Evolutionary conservation across 139 green algal genomes (phyloP), one percentile per base, ranked within the genome.

Genomic region (Raphidocelis subcapitata): DNA sequence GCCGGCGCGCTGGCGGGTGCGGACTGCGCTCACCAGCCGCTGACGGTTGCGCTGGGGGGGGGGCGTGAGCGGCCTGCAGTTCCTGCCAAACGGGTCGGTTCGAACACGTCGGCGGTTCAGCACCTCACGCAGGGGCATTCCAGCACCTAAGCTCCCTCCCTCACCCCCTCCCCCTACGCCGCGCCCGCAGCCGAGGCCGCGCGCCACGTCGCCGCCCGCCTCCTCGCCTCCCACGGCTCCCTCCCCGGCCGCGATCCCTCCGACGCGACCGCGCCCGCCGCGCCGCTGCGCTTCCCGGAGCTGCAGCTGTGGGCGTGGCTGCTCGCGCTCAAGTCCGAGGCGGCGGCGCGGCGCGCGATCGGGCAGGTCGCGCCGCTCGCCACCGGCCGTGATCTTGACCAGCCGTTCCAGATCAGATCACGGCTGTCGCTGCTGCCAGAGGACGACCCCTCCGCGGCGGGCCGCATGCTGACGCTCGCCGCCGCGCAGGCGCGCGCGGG

Each of bases 361-460:
- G 63, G 37, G 1, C 72, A 79, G 67, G 65, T 83, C 66, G 77
- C 77, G 14, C 77, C 77, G 1, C 54, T 83, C 60, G 59, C 75
- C 28, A 72, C 59, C 21, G 56, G 28, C 18, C 51, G 60, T 0
- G 67, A 73, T 31, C 47, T 83, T 65, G 32, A 49, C 32, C 70
- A 79, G 60, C 57, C 56, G 26, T 36, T 77, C 0, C 23, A 72
- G 72, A 62, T 77, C 49, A 26, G 28, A 31, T 2, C 3, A 55
- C 16, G 41, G 16, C 26, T 49, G 3, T 18, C 3, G 29, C 29
- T 35, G 16, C 8, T 26, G 52, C 52, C 24, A 10, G 24, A 60
- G 24, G 21, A 60, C 41, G 41, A 49, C 41, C 41, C 41, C 41
- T 49, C 41, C 8, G 8, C 41, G 8, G 41, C 41, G 8, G 41